phyloP scores from a whole-genome alignment of 352 stramenopile species.

The Hyaloperonospora arabidopsidis region DNA sequence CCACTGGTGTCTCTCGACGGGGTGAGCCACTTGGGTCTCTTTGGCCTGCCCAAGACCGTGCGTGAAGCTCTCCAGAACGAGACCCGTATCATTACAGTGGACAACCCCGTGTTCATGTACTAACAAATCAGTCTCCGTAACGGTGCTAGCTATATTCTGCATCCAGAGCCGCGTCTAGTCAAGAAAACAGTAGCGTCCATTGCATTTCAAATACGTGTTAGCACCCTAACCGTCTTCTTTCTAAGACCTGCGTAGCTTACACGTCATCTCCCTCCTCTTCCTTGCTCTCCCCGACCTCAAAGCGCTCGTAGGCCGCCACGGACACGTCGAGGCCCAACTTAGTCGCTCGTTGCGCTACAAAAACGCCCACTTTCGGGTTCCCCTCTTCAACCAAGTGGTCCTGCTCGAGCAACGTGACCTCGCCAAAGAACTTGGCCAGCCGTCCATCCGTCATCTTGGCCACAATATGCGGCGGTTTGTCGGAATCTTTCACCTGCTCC shows the following conservation, averaged over 20 bases:
- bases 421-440: conserved; percentile 90
- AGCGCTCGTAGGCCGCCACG: conserved; percentile 65
- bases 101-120: conserved; percentile 95
- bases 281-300: conserved; percentile 58
- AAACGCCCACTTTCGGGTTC: conserved; percentile 78
- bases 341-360: conserved; percentile 54
- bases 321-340: conserved; percentile 61
- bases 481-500: conserved; percentile 81
- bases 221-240: conserved; percentile 32
- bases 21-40: conserved; percentile 83
- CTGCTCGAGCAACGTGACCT: conserved; percentile 90
- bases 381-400: conserved; percentile 92
- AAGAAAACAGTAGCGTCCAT: conserved; percentile 13
- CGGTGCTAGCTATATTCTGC: neutral
- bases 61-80: conserved; percentile 82
- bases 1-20: conserved; percentile 90
- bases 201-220: conserved; percentile 15
- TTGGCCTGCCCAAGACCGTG: conserved; percentile 88
- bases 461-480: conserved; percentile 88
- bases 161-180: too few relatives aligned
- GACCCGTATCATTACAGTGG: conserved; percentile 90
- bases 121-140: conserved; percentile 33
- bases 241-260: too few relatives aligned
- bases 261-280: too few relatives aligned
- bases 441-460: conserved; percentile 92